These are phyloP conservation scores for Fusarium sp. DNA, from an alignment of 2,329 filamentous ascomycete genomes.

Conservation along the genomic window DNA sequence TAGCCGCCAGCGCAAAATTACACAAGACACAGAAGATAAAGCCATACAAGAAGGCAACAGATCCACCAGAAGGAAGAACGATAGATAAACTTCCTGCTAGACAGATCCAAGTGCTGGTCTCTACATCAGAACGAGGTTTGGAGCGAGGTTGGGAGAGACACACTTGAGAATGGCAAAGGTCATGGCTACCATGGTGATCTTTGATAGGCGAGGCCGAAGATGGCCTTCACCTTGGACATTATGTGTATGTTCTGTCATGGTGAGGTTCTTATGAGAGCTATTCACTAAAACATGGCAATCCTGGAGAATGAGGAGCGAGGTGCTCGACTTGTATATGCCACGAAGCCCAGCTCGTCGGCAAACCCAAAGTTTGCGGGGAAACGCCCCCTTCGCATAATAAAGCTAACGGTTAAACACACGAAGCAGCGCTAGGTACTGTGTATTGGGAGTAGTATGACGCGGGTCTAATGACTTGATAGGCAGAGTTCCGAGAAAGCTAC, in stretches of 20 bases:
- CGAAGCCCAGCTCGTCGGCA: not conserved
- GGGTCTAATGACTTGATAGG: not conserved
- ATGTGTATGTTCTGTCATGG: slow-evolving; percentile 10
- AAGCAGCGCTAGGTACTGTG: not conserved
- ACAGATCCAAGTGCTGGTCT: slow-evolving; percentile 45
- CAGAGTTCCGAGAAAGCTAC: not conserved
- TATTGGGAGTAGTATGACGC: not conserved
- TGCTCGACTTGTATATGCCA: slow-evolving; percentile 7
- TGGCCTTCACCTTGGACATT: slow-evolving; percentile 40
- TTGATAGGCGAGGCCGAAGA: slow-evolving; percentile 51
- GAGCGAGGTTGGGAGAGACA: not conserved
- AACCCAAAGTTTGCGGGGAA: not conserved
- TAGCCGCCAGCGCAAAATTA: slow-evolving; percentile 55
- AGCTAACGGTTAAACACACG: not conserved
- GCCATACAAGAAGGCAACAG: slow-evolving; percentile 56
- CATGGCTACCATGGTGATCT: slow-evolving; percentile 56
- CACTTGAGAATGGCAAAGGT: slow-evolving; percentile 57
- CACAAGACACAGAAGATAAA: slow-evolving; percentile 59
- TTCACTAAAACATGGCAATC: not conserved
- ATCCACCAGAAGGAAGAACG: slow-evolving; percentile 54
- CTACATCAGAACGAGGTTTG: not conserved
- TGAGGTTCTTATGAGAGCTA: not conserved
- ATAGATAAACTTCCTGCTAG: slow-evolving; percentile 56
- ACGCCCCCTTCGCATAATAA: not conserved
- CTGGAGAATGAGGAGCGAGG: not conserved